Percentiles rank a stretch among this genome's conserved stretches.
Conservation (phyloP, 2,329 filamentous ascomycete genomes). For the Celoporthe dispersa region DNA sequence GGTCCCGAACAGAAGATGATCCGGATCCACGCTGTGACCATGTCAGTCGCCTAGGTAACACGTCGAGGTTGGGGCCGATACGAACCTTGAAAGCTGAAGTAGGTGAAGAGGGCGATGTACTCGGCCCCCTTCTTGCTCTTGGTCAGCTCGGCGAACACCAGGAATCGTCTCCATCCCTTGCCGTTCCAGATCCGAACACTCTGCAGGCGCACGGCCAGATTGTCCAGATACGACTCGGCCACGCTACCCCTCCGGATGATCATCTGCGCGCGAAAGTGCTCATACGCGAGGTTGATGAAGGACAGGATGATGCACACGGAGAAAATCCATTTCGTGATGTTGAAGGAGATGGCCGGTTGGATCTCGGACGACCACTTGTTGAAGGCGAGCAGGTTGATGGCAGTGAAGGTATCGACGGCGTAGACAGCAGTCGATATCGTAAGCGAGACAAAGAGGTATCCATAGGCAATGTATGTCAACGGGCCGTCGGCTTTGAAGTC, state of each 20-base stretch:
- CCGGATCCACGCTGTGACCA: conserved; percentile 74
- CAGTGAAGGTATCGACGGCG: conserved; percentile 88
- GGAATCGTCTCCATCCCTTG: conserved; percentile 83
- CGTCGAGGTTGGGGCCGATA: background rate
- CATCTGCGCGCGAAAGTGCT: conserved; percentile 77
- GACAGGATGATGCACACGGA: conserved; percentile 89
- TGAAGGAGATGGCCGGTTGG: conserved; percentile 74
- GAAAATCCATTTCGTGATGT: conserved; percentile 93
- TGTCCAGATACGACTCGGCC: conserved; percentile 89
- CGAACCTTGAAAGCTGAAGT: conserved; percentile 72
- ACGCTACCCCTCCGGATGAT: conserved; percentile 86
- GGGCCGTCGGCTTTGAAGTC: conserved; percentile 88
- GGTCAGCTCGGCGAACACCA: conserved; percentile 90
- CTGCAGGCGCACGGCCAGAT: conserved; percentile 81
- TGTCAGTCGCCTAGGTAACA: conserved; percentile 28
- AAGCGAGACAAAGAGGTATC: conserved; percentile 81
- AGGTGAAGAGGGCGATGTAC: conserved; percentile 88
- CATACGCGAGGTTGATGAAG: conserved; percentile 78
- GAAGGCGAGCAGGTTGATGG: conserved; percentile 87
- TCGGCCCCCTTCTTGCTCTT: conserved; percentile 90
- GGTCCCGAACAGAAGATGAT: conserved; percentile 90
- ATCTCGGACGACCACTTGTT: conserved; percentile 87
- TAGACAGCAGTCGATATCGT: conserved; percentile 83
- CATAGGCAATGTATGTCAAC: conserved; percentile 78
- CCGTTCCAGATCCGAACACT: conserved; percentile 71